These are phyloP conservation scores for Aspergillus ruber DNA, from an alignment of 2,329 filamentous ascomycete genomes.

Conservation along the genomic window DNA sequence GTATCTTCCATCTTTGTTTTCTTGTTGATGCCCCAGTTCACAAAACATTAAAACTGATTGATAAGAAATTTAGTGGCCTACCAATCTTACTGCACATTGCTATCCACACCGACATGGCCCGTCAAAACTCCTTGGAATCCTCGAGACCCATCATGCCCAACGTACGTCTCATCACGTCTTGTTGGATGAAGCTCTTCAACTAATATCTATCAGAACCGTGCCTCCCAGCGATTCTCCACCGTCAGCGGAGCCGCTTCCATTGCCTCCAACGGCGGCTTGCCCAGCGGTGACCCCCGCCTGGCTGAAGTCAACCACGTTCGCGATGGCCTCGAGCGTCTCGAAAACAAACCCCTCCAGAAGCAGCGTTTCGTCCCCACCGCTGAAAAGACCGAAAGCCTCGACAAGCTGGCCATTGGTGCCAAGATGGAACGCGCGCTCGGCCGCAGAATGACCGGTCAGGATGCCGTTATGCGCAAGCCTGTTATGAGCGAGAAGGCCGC, in stretches of 20 bases:
- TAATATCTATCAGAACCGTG: constrained; percentile 36
- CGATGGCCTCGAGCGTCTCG: constrained; percentile 74
- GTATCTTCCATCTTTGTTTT: not conserved
- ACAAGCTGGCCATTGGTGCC: constrained; percentile 79
- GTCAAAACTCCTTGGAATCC: constrained; percentile 46
- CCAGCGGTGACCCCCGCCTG: constrained; percentile 46
- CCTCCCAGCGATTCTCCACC: constrained; percentile 49
- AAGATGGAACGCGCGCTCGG: constrained; percentile 85
- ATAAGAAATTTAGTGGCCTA: too few species aligned
- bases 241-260: constrained; percentile 44
- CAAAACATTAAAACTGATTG: too few species aligned
- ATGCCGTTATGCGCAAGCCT: constrained; percentile 69
- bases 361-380: constrained; percentile 75
- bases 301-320: constrained; percentile 69
- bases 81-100: not conserved
- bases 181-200: constrained; percentile 1
- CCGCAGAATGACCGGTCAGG: constrained; percentile 79
- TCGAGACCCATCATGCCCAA: constrained; percentile 51
- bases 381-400: constrained; percentile 74
- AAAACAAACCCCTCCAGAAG: constrained; percentile 75
- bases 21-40: not conserved
- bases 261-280: constrained; percentile 39
- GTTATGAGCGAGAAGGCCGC: constrained; percentile 36
- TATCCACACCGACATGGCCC: constrained; percentile 21
- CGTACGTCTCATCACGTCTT: constrained; percentile 29